A percentile compares a stretch with the other conserved stretches of the same genome.
Evolutionary conservation across 768 basidiomycete genomes (phyloP).

Genomic region (Kwoniella europaea): DNA sequence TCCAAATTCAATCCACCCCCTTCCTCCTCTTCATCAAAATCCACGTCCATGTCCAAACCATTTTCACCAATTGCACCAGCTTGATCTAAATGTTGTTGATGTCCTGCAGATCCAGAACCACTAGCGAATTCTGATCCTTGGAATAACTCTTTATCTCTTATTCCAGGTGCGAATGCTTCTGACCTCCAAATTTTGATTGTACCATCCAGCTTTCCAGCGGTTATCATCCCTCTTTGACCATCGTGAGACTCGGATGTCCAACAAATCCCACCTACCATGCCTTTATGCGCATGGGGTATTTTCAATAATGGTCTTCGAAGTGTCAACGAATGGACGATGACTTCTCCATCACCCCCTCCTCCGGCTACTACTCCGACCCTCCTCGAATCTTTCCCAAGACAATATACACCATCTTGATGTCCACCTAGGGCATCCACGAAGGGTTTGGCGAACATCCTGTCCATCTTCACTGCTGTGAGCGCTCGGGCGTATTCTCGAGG

Average conservation of each 20-base stretch:
- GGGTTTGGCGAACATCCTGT: conserved; percentile 96
- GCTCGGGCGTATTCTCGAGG: conserved; percentile 93
- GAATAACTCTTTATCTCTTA: conserved; percentile 51
- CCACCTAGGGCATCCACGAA: conserved; percentile 89
- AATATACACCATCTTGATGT: conserved; percentile 92
- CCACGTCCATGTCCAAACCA: conserved; percentile 46
- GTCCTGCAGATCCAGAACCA: conserved; percentile 13
- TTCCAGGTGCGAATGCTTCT: conserved; percentile 52
- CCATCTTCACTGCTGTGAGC: conserved; percentile 93
- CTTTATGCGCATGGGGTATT: conserved; percentile 58
- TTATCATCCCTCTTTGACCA: conserved; percentile 55
- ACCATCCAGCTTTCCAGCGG: conserved; percentile 56
- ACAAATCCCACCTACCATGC: conserved; percentile 58
- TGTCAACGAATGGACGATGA: conserved; percentile 73
- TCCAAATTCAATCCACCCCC: conserved; percentile 55
- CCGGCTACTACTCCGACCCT: conserved; percentile 81
- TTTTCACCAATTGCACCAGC: conserved; percentile 51
- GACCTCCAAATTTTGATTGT: conserved; percentile 58
- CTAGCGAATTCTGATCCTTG: conserved; percentile 52
- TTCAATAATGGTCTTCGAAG: conserved; percentile 56
- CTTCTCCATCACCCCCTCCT: conserved; percentile 93
- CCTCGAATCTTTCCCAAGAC: conserved; percentile 70
- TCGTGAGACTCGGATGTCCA: conserved; percentile 56
- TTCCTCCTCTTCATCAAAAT: conserved; percentile 53
- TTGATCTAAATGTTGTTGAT: conserved; percentile 48